Evolutionary conservation across 2,329 filamentous ascomycete genomes (phyloP).

Genomic region (Verticillium klebahnii): DNA sequence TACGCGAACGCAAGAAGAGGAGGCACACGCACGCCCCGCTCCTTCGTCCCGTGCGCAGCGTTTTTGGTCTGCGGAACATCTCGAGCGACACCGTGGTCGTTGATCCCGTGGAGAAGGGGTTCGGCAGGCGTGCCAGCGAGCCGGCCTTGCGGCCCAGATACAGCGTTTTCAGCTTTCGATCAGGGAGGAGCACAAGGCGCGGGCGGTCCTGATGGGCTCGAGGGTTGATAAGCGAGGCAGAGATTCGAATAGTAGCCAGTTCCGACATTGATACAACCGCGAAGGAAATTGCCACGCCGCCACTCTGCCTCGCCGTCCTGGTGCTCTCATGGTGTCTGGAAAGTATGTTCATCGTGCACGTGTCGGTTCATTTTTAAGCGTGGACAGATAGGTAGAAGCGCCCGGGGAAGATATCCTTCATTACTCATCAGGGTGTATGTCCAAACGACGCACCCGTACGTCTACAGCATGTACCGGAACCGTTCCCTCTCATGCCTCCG

Average conservation of each 20-base stretch:
- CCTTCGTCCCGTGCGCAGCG: not conserved
- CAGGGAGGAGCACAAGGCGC: not conserved
- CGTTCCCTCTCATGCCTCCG: conserved; percentile 21
- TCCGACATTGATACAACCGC: not conserved
- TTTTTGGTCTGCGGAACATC: not conserved
- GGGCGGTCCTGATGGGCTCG: not conserved
- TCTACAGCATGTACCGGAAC: conserved; percentile 45
- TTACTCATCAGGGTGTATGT: not conserved
- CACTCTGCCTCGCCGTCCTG: no score
- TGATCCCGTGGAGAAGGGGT: not conserved
- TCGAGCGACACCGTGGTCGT: not conserved
- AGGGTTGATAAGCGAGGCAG: not conserved
- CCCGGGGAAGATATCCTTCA: not conserved
- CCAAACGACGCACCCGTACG: conserved; percentile 23
- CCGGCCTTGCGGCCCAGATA: not conserved
- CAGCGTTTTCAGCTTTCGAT: not conserved
- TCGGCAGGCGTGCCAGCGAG: not conserved
- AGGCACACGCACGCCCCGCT: not conserved
- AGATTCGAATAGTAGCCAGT: not conserved
- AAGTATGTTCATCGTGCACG: no score
- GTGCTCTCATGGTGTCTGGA: no score
- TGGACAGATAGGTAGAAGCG: no score
- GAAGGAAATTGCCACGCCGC: not conserved
- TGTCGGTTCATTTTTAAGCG: no score
- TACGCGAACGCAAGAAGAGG: not conserved